These are phyloP conservation scores for Trichomonas gallinae DNA, from an alignment of 208 protist genomes.

Conservation along the genomic window DNA sequence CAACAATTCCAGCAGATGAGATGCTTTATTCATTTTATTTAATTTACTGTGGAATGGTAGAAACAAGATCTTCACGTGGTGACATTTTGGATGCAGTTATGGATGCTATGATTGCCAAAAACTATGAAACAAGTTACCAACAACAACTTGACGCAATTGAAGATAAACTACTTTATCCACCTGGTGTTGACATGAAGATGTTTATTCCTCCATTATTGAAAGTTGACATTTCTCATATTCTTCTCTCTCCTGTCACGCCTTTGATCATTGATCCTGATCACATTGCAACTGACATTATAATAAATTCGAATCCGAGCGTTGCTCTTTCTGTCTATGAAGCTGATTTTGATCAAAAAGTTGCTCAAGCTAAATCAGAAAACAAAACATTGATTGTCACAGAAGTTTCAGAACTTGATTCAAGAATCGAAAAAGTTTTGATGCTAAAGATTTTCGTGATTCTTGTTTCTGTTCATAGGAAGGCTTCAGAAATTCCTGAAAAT, in stretches of 20 bases:
- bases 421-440: not conserved
- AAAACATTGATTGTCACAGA: not conserved
- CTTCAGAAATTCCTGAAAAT: not conserved
- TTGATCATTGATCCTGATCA: not conserved
- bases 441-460: not conserved
- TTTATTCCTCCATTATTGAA: not conserved
- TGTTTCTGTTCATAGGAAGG: not conserved
- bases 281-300: not conserved
- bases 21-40: not conserved
- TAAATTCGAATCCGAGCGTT: not conserved
- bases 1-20: not conserved
- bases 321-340: not conserved
- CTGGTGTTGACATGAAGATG: not conserved
- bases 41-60: not conserved
- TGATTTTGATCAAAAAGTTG: not conserved
- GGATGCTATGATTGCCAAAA: not conserved
- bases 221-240: not conserved
- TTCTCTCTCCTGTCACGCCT: not conserved
- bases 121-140: not conserved
- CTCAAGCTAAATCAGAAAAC: not conserved
- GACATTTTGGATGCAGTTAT: not conserved
- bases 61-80: not conserved
- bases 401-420: not conserved
- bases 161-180: not conserved
- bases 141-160: not conserved